Evolutionary conservation across 116 monocot genomes (phyloP).

Genomic region (Zostera marina): DNA sequence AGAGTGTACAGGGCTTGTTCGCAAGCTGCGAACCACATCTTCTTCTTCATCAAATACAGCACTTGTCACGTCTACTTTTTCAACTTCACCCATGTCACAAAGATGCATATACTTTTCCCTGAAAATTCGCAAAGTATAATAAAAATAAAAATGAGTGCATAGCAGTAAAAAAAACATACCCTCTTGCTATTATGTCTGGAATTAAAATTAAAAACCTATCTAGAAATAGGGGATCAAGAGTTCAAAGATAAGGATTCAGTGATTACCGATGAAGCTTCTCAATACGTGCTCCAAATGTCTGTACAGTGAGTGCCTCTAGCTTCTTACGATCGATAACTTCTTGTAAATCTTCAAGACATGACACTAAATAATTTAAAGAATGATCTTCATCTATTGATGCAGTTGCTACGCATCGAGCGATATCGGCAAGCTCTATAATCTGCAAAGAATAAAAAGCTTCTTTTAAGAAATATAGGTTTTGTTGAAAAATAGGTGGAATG

Average conservation of each 20-base stretch:
- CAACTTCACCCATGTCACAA: conserved; percentile 77
- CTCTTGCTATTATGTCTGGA: neutral
- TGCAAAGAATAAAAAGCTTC: conserved; percentile 14
- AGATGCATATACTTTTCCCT: conserved; percentile 97
- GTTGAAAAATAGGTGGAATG: neutral
- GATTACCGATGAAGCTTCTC: conserved; percentile 87
- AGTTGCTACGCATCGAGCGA: conserved; percentile 87
- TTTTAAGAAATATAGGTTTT: neutral
- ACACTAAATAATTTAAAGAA: conserved; percentile 58
- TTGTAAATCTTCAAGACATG: conserved; percentile 90
- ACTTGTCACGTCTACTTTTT: conserved; percentile 74
- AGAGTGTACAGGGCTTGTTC: conserved; percentile 82
- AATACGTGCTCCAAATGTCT: conserved; percentile 94
- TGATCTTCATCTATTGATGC: conserved; percentile 63
- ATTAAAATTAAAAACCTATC: neutral
- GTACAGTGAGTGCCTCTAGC: conserved; percentile 88
- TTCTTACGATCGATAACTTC: conserved; percentile 76
- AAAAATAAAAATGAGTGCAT: conserved; percentile 1
- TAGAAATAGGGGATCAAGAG: neutral
- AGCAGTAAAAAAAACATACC: neutral
- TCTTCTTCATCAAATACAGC: conserved; percentile 93
- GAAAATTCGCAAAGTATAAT: conserved; percentile 10
- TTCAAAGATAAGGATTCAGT: neutral
- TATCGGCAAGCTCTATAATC: conserved; percentile 95
- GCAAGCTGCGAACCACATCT: conserved; percentile 77